Evolutionary conservation across 208 protist species (phyloP), one percentile per base, ranked within the genome.

Genomic region (Acanthamoeba sp.): DNA sequence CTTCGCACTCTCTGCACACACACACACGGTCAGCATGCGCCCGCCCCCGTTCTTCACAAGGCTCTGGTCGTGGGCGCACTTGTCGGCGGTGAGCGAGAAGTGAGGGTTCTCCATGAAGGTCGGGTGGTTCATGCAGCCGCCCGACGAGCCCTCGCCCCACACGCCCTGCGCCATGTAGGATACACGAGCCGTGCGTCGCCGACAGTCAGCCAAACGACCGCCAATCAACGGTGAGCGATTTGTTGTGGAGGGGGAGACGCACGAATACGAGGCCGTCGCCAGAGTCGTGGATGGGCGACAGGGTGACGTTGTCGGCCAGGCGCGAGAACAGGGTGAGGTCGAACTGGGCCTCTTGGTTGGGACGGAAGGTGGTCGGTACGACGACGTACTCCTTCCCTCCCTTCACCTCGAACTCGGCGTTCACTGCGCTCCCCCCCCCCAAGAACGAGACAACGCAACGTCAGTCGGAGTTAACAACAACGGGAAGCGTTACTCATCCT

Each of bases 81-180:
- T 20, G 10, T 45, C 32, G 5, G 45, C 76, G 9, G 76, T 57
- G 45, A 85, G 76, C 2, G 76, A 48, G n/a, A 85, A 85, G 45
- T 85, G 76, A 12, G 76, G 76, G 42, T 85, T 85, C 45, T 85
- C 42, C 38, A 59, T 45, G 42, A 48, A 85, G 12, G 76, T 85
- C 12, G 76, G 45, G 42, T 85, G 20, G 42, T 85, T 85, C 76
- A 85, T 85, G 45, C 76, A 85, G 24, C 76, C 76, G 36, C 76
- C 76, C 24, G 76, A 85, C 14, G 76, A 55, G 18, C 45, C 76
- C 45, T 48, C 76, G 24, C 42, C 45, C 76, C 76, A 85, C 24
- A 59, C 42, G 24, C 45, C 76, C 76, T 85, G 27, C n/a, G 24
- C 16, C 6, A 52, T 6, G 10, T 5, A n/a, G n/a, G n/a, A n/a